These are phyloP conservation scores for Ophiobolus disseminans DNA, from an alignment of 2,329 filamentous ascomycete species.

Conservation along the genomic window DNA sequence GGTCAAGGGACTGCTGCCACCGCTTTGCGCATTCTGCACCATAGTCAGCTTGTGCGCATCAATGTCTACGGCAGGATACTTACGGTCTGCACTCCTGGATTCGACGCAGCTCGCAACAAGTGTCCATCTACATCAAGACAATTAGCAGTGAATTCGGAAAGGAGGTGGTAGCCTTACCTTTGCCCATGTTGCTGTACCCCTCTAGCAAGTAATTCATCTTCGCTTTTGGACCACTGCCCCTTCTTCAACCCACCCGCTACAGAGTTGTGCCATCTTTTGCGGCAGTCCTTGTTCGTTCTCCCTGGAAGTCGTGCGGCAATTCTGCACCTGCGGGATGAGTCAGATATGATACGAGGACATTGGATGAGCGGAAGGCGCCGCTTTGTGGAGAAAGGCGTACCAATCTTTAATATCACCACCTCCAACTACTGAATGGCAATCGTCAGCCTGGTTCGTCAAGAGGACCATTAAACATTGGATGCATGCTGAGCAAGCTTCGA, in stretches of 20 bases:
- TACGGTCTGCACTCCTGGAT: constrained; percentile 51
- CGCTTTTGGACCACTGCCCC: constrained; percentile 50
- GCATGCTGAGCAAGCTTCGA: too few relatives aligned
- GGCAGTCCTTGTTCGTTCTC: constrained; percentile 55
- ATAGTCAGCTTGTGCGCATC: constrained; percentile 2
- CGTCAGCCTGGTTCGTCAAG: neutral
- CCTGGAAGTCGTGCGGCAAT: constrained; percentile 49
- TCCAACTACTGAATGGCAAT: constrained; percentile 19
- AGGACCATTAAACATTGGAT: too few relatives aligned
- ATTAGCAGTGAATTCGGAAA: neutral
- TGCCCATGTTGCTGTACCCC: constrained; percentile 49
- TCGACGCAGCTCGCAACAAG: constrained; percentile 51
- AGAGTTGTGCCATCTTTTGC: constrained; percentile 54
- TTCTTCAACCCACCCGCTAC: constrained; percentile 50
- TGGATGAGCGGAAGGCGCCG: too few relatives aligned
- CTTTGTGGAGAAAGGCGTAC: constrained; percentile 9
- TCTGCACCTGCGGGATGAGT: constrained; percentile 36
- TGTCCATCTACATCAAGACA: constrained; percentile 47
- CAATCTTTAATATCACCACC: constrained; percentile 38
- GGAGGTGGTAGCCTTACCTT: constrained; percentile 28
- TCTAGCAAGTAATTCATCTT: constrained; percentile 42
- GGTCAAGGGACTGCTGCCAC: constrained; percentile 55
- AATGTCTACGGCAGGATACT: constrained; percentile 20
- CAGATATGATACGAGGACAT: too few relatives aligned
- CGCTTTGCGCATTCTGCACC: constrained; percentile 56